phyloP scores from a whole-genome alignment of 495 filamentous ascomycete species.

The Choiromyces venosus region DNA sequence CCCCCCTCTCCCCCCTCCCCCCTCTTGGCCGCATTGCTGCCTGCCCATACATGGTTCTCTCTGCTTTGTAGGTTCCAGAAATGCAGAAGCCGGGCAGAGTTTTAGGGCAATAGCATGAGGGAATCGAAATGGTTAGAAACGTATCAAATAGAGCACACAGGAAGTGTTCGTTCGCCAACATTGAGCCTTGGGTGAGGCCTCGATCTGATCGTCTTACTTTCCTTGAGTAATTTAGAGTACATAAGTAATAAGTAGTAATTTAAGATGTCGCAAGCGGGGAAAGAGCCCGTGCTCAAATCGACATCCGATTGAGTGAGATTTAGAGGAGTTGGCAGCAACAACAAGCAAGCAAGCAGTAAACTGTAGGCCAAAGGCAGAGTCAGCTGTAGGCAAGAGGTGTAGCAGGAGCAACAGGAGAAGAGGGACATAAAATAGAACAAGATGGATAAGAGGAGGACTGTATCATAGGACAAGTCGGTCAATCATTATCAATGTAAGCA shows the following conservation, averaged over 20 bases:
- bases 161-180: not conserved
- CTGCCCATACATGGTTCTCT: not conserved
- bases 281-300: conserved; percentile 34
- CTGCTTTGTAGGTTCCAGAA: not conserved
- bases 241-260: conserved; percentile 8
- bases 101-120: not conserved
- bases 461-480: not conserved
- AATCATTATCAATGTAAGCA: not conserved
- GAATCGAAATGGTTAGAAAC: not conserved
- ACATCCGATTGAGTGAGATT: conserved; percentile 34
- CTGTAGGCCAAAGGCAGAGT: not conserved
- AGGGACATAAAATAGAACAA: not conserved
- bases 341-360: not conserved
- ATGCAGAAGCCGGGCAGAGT: not conserved
- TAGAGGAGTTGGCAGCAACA: not conserved
- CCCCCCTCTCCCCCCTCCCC: too few relatives aligned
- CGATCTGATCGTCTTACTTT: conserved; percentile 36
- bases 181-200: conserved; percentile 13
- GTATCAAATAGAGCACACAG: not conserved
- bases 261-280: conserved; percentile 39
- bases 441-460: not conserved
- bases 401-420: not conserved
- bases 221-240: conserved; percentile 17
- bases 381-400: not conserved
- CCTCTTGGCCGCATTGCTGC: not conserved